Evolutionary conservation across 2,329 filamentous ascomycete genomes (phyloP).

Genomic region (Penicillium sp.): DNA sequence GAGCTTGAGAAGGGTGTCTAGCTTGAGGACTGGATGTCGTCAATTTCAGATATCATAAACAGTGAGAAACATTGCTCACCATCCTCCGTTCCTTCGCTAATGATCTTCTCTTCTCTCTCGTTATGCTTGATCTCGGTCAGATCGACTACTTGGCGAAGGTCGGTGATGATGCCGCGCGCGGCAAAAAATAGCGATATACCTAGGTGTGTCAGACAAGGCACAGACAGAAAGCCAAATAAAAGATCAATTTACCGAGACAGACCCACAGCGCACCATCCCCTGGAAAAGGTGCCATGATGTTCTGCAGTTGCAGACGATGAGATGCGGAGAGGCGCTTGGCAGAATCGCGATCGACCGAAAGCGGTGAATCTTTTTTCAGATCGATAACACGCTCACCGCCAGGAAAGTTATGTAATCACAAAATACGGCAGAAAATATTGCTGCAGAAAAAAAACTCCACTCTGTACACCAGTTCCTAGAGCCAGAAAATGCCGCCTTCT

Average conservation of each 20-base stretch:
- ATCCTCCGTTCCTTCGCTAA: slow-evolving; percentile 70
- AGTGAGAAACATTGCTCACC: slow-evolving; percentile 29
- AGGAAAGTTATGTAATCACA: too few relatives aligned
- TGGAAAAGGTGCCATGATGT: slow-evolving; percentile 32
- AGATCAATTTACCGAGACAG: slow-evolving; percentile 31
- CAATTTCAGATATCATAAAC: slow-evolving; percentile 5
- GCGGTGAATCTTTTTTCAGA: slow-evolving; percentile 34
- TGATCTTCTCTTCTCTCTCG: slow-evolving; percentile 65
- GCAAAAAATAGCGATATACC: slow-evolving; percentile 47
- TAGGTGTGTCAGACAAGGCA: slow-evolving; percentile 11
- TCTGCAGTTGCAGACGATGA: slow-evolving; percentile 7
- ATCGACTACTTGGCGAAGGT: slow-evolving; percentile 37
- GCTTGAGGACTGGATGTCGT: slow-evolving; percentile 50
- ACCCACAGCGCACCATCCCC: slow-evolving; percentile 39
- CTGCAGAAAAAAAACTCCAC: slow-evolving; percentile 26
- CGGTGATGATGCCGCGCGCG: slow-evolving; percentile 54
- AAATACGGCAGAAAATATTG: too few relatives aligned
- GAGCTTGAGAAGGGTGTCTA: slow-evolving; percentile 62
- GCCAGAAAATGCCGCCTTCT: slow-evolving; percentile 73
- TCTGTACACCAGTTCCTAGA: slow-evolving; percentile 14
- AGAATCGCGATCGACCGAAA: slow-evolving; percentile 27
- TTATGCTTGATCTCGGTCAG: slow-evolving; percentile 58
- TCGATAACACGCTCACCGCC: too few relatives aligned
- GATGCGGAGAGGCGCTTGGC: slow-evolving; percentile 24
- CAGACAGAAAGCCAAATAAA: accelerated